Evolutionary conservation across 2,329 filamentous ascomycete genomes (phyloP).

Genomic region (Ophiostoma sp.): DNA sequence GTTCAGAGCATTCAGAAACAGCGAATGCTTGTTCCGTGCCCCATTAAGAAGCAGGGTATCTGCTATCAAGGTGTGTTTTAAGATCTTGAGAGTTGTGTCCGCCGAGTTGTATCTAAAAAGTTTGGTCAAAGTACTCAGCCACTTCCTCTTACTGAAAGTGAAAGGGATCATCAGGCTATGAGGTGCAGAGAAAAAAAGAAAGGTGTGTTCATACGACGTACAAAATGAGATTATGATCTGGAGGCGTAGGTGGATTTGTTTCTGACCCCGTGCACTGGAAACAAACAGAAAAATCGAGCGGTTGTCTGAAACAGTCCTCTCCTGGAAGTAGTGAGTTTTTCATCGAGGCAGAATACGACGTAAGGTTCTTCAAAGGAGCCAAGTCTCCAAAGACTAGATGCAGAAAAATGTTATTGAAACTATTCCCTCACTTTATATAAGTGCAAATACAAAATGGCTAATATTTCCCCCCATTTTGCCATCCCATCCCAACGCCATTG

Average conservation of each 20-base stretch:
- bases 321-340: background rate
- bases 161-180: too few relatives aligned
- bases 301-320: background rate
- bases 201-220: too few relatives aligned
- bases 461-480: background rate
- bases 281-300: background rate
- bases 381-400: background rate
- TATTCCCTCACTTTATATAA: background rate
- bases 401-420: background rate
- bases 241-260: conserved; percentile 4
- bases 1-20: background rate
- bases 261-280: background rate
- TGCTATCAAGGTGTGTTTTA: background rate
- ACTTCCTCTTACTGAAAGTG: background rate
- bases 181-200: background rate
- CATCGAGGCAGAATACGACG: background rate
- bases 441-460: background rate
- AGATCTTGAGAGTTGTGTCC: background rate
- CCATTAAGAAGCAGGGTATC: background rate
- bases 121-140: background rate
- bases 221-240: background rate
- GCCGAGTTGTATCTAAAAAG: background rate
- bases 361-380: background rate
- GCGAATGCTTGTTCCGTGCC: background rate
- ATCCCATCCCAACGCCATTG: background rate